These are phyloP conservation scores for Sporisorium scitamineum DNA, from an alignment of 1,284 basidiomycete species.

Conservation along the genomic window DNA sequence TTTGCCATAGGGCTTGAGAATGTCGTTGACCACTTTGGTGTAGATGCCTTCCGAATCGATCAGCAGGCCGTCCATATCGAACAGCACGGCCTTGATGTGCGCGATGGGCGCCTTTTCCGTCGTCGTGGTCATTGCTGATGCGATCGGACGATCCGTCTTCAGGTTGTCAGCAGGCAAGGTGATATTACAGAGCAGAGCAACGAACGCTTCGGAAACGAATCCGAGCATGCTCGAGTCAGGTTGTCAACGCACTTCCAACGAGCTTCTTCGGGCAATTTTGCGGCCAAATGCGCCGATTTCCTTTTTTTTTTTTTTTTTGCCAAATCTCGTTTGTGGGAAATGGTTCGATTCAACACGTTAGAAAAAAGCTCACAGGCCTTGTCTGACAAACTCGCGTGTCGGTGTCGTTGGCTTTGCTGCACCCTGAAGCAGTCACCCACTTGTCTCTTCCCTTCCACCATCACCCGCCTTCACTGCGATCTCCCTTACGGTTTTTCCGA, in stretches of 20 bases:
- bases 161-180: not conserved
- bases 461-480: not conserved
- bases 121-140: conserved; percentile 4
- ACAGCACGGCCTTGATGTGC: conserved; percentile 56
- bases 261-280: conserved; percentile 15
- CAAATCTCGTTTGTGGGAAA: not conserved
- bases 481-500: conserved; percentile 5
- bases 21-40: conserved; percentile 67
- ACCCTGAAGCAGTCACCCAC: conserved; percentile 11
- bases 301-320: not conserved
- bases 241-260: not conserved
- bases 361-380: not conserved
- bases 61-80: conserved; percentile 68
- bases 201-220: conserved; percentile 1
- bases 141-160: conserved; percentile 9
- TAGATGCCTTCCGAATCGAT: conserved; percentile 68
- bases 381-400: not conserved
- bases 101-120: conserved; percentile 34
- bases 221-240: conserved; percentile 20
- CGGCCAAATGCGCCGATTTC: conserved; percentile 3
- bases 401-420: not conserved
- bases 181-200: not conserved
- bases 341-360: not conserved
- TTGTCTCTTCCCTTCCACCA: not conserved
- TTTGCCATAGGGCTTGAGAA: conserved; percentile 67